Percentiles rank a stretch among this genome's conserved stretches.
Evolutionary conservation across 306 rosid genomes (phyloP).

Genomic region (Pyrus betulifolia): DNA sequence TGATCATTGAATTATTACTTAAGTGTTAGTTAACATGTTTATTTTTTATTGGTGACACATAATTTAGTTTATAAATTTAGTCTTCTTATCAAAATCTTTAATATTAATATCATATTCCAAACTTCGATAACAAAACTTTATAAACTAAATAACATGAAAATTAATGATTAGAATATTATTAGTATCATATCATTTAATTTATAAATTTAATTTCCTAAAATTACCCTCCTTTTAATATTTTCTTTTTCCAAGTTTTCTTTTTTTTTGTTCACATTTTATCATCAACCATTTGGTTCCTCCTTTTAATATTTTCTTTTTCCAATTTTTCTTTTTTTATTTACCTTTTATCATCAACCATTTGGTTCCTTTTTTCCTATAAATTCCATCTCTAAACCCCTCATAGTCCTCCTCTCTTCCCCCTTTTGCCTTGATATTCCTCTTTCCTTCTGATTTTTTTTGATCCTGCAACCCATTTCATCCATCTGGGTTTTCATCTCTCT

Average conservation of each 20-base stretch:
- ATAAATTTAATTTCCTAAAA: too few species aligned
- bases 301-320: background rate
- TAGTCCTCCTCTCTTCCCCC: slow-evolving; percentile 28
- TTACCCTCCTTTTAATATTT: background rate
- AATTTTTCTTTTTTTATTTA: background rate
- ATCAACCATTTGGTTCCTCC: slow-evolving; percentile 15
- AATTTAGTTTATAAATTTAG: too few species aligned
- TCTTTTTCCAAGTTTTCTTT: background rate
- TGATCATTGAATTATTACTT: too few species aligned
- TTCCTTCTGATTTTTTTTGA: background rate
- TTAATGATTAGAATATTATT: too few species aligned
- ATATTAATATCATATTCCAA: slow-evolving; percentile 19
- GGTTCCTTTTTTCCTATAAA: slow-evolving; percentile 42
- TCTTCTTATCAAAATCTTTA: background rate
- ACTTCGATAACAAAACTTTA: background rate
- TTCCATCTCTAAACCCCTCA: slow-evolving; percentile 8
- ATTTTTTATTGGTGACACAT: too few species aligned
- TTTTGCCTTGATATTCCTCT: background rate
- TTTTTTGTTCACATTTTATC: background rate
- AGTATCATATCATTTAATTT: too few species aligned
- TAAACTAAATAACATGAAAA: too few species aligned
- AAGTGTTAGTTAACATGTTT: too few species aligned
- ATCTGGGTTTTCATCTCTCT: background rate
- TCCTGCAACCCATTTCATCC: background rate
- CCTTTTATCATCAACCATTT: slow-evolving; percentile 20